Evolutionary conservation across 371 early-diverging fungal species (phyloP).

Genomic region (Circinella umbellata): DNA sequence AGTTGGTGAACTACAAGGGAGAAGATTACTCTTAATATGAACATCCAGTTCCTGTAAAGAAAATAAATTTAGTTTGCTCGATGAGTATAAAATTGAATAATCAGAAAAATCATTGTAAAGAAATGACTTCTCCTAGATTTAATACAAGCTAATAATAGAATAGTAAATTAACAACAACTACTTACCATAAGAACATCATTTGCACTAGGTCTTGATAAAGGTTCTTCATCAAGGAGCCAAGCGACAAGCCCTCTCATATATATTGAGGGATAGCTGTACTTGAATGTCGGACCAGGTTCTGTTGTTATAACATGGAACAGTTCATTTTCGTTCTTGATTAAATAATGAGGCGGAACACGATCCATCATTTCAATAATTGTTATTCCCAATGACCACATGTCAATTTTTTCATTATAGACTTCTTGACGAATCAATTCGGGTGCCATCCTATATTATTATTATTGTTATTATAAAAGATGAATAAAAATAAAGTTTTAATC

Average conservation of each 20-base stretch:
- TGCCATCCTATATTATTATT: constrained; percentile 68
- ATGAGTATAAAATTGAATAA: no score
- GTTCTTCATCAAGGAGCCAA: constrained; percentile 52
- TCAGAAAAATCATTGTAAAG: no score
- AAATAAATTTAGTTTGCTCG: no score
- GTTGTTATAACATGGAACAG: constrained; percentile 45
- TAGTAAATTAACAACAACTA: neutral
- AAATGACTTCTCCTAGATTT: no score
- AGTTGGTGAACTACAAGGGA: constrained; percentile 40
- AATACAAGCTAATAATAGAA: no score
- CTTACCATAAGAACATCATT: constrained; percentile 46
- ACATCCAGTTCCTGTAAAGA: constrained; percentile 37
- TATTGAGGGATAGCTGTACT: constrained; percentile 53
- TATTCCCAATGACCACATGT: constrained; percentile 99
- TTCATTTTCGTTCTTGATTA: constrained; percentile 51
- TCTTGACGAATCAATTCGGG: constrained; percentile 94
- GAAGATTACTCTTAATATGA: constrained; percentile 37
- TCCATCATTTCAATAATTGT: constrained; percentile 63
- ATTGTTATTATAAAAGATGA: neutral
- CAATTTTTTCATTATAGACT: constrained; percentile 87
- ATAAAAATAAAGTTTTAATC: neutral
- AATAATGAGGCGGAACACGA: constrained; percentile 56
- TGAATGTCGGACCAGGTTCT: constrained; percentile 55
- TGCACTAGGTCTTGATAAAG: constrained; percentile 42
- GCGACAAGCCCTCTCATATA: constrained; percentile 57